Percentiles rank a stretch among this genome's conserved stretches.
Evolutionary conservation across 345 rosid genomes (phyloP).

Genomic region (Excoecaria cochinchinensis): DNA sequence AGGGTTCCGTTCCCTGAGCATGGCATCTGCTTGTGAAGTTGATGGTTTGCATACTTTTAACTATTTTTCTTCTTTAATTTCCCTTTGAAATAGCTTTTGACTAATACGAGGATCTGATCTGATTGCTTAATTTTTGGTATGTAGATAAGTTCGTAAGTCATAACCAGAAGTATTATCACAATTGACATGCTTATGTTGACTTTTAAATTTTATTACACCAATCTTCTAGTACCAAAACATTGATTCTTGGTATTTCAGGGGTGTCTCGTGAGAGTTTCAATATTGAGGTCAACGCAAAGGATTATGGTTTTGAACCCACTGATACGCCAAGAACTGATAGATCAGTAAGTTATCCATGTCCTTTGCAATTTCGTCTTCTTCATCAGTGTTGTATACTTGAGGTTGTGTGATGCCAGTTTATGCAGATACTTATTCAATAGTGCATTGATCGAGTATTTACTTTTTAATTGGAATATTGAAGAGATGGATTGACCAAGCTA

Average conservation of each 20-base stretch:
- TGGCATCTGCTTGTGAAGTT: slow-evolving; percentile 59
- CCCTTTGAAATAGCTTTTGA: not conserved
- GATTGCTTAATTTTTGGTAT: not conserved
- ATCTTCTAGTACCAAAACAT: slow-evolving; percentile 4
- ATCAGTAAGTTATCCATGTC: slow-evolving; percentile 53
- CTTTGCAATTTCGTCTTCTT: not conserved
- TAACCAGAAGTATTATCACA: not conserved
- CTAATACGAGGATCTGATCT: not conserved
- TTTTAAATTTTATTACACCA: not conserved
- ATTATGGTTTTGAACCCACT: slow-evolving; percentile 82
- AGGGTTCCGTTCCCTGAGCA: slow-evolving; percentile 74
- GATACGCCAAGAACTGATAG: slow-evolving; percentile 92
- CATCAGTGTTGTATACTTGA: not conserved
- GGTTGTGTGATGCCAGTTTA: not conserved
- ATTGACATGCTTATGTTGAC: not conserved
- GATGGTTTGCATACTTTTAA: slow-evolving; percentile 55
- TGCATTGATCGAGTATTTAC: not conserved
- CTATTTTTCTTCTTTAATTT: not conserved
- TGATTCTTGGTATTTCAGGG: slow-evolving; percentile 42
- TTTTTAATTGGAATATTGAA: not conserved
- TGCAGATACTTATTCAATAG: not conserved
- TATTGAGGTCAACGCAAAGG: slow-evolving; percentile 79
- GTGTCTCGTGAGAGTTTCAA: slow-evolving; percentile 75
- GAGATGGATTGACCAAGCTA: not conserved
- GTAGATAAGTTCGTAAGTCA: not conserved